phyloP scores from a whole-genome alignment of 352 stramenopile genomes.

The Elongisporangium prolatum region DNA sequence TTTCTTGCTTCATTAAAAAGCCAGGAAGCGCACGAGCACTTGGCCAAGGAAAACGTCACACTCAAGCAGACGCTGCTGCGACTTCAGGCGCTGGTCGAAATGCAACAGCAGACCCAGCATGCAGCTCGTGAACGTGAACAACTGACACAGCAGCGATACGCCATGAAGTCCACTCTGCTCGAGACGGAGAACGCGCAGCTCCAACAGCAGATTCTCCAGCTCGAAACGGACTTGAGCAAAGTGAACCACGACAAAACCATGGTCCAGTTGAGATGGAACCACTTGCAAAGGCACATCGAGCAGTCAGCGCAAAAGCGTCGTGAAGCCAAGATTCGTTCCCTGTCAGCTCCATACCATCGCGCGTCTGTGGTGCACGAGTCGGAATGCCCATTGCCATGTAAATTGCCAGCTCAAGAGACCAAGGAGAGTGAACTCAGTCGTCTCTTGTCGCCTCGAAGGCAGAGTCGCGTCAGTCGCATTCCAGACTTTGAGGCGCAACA shows the following conservation, averaged over 20 bases:
- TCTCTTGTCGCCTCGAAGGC: neutral
- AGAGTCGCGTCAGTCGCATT: neutral
- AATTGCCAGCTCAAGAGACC: neutral
- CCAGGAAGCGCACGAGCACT: slow-evolving; percentile 30
- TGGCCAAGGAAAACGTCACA: slow-evolving; percentile 56
- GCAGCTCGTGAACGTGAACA: slow-evolving; percentile 34
- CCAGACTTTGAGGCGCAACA: slow-evolving; percentile 29
- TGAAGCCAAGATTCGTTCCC: slow-evolving; percentile 40
- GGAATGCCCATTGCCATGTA: neutral
- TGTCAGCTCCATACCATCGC: slow-evolving; percentile 37
- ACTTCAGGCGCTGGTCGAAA: slow-evolving; percentile 54
- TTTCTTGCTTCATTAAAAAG: slow-evolving; percentile 41
- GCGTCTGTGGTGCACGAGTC: neutral
- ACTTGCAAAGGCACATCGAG: slow-evolving; percentile 40
- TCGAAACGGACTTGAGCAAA: slow-evolving; percentile 43
- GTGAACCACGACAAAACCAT: slow-evolving; percentile 44
- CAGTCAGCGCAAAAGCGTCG: slow-evolving; percentile 26
- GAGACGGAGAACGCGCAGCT: slow-evolving; percentile 41
- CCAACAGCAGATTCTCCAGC: slow-evolving; percentile 36
- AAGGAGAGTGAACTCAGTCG: neutral
- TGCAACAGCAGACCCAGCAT: slow-evolving; percentile 47
- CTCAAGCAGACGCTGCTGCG: slow-evolving; percentile 70
- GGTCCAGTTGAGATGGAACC: slow-evolving; percentile 37
- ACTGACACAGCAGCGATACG: slow-evolving; percentile 27
- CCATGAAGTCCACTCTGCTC: slow-evolving; percentile 27